Evolutionary conservation across 306 rosid genomes (phyloP).

Genomic region (Prunus campanulata): DNA sequence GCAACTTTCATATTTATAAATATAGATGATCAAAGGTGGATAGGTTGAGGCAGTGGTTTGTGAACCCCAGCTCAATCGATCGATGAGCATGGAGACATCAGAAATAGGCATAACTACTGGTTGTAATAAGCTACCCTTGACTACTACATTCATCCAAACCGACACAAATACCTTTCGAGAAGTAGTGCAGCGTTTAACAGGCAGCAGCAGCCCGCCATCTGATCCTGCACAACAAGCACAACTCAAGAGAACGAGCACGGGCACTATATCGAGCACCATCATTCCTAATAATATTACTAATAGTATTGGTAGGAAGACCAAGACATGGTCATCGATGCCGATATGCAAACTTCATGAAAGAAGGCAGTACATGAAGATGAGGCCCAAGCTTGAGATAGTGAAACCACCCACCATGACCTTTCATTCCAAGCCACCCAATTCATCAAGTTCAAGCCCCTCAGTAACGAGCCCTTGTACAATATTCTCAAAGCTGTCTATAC

Average conservation of each 20-base stretch:
- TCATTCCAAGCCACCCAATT: conserved; percentile 18
- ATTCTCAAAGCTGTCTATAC: conserved; percentile 50
- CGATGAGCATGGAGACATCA: conserved; percentile 42
- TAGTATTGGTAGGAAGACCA: neutral
- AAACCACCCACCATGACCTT: conserved; percentile 46
- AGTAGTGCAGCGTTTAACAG: conserved; percentile 75
- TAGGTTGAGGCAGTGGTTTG: neutral
- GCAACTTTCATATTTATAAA: no score
- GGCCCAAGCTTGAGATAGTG: conserved; percentile 78
- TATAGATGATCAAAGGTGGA: no score
- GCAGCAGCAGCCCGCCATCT: conserved; percentile 33
- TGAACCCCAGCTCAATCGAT: neutral
- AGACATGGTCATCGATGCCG: neutral
- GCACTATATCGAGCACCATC: conserved; percentile 7
- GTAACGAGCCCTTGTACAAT: conserved; percentile 54
- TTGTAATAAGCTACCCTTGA: conserved; percentile 38
- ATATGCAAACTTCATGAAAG: conserved; percentile 70
- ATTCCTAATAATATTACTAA: neutral
- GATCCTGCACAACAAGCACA: conserved; percentile 19
- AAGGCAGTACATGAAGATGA: conserved; percentile 63
- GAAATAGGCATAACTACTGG: conserved; percentile 25
- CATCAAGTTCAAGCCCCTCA: conserved; percentile 35
- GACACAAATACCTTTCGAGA: conserved; percentile 63
- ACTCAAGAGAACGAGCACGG: conserved; percentile 20
- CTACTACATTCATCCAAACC: conserved; percentile 74